Percentiles rank a stretch among this genome's conserved stretches.
Evolutionary conservation across 176 grass and related monocot genomes (phyloP).

Genomic region (Oryza rufipogon): DNA sequence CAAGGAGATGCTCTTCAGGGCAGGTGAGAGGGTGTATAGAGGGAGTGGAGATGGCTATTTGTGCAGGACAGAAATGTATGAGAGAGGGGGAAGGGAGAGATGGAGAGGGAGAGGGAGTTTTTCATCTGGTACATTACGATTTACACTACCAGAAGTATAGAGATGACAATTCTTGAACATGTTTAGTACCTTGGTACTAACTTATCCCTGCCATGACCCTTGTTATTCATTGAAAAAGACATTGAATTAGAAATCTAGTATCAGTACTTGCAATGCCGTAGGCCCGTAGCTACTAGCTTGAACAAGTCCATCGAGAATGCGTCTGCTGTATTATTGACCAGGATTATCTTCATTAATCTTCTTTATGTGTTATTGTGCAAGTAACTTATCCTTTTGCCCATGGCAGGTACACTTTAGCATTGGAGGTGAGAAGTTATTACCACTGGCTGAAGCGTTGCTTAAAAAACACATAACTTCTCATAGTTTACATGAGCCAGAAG

Average conservation of each 20-base stretch:
- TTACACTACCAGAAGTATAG: conserved; percentile 10
- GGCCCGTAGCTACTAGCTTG: conserved; percentile 10
- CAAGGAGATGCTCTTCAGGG: background rate
- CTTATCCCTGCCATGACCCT: background rate
- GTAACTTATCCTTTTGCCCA: conserved; percentile 32
- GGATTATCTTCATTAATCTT: background rate
- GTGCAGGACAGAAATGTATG: background rate
- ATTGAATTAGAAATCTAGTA: conserved; percentile 21
- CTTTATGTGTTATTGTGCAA: conserved; percentile 19
- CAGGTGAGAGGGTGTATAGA: background rate
- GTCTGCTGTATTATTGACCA: background rate
- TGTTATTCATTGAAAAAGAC: background rate
- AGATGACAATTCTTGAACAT: background rate
- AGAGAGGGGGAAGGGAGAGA: background rate
- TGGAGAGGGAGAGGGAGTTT: background rate
- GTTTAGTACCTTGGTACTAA: background rate
- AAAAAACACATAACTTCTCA: conserved; percentile 87
- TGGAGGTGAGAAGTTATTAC: conserved; percentile 78
- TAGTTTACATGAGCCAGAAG: conserved; percentile 94
- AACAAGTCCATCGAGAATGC: background rate
- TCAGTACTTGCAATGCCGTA: conserved; percentile 2
- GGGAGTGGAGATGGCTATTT: background rate
- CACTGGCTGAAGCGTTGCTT: conserved; percentile 78
- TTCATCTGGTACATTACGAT: background rate
- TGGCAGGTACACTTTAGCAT: conserved; percentile 64